Conservation (phyloP, 805 yeast genomes). For the Myxozyma geophila region DNA sequence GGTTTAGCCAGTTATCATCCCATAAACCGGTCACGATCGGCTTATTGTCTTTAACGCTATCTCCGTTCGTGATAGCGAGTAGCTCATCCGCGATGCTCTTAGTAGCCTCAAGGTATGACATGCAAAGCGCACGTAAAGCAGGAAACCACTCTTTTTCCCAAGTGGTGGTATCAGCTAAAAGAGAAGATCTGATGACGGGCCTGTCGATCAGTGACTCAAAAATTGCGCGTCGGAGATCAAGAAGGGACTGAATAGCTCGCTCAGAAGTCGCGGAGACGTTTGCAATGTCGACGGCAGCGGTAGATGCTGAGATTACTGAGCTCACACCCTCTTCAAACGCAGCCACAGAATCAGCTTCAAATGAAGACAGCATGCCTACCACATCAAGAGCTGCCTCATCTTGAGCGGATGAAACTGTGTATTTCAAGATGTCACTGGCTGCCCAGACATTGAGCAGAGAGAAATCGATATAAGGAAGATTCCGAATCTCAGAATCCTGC, state of each 20-base stretch:
- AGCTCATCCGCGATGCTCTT: not conserved
- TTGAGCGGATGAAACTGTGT: not conserved
- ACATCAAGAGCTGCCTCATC: constrained; percentile 3
- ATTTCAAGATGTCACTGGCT: constrained; percentile 3
- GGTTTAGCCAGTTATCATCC: constrained; percentile 31
- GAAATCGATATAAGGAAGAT: constrained; percentile 27
- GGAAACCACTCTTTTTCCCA: constrained; percentile 24
- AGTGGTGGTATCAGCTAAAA: constrained; percentile 10
- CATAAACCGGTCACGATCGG: constrained; percentile 15
- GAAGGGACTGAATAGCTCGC: constrained; percentile 8
- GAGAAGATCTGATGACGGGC: constrained; percentile 12
- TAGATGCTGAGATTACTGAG: not conserved
- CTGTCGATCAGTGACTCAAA: constrained; percentile 17
- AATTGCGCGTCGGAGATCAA: constrained; percentile 18
- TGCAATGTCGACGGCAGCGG: not conserved
- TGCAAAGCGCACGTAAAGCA: constrained; percentile 11
- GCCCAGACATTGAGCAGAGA: constrained; percentile 21
- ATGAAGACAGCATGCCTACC: not conserved
- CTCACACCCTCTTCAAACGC: constrained; percentile 20
- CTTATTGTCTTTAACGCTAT: not conserved
- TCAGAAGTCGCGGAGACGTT: not conserved
- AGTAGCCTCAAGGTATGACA: constrained; percentile 9
- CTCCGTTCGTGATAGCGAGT: not conserved
- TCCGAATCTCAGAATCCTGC: constrained; percentile 18
- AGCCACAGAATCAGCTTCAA: not conserved